Evolutionary conservation across 148 eudicot species (phyloP), one percentile per base, ranked within the genome.

Genomic region (Gaultheria prostrata): DNA sequence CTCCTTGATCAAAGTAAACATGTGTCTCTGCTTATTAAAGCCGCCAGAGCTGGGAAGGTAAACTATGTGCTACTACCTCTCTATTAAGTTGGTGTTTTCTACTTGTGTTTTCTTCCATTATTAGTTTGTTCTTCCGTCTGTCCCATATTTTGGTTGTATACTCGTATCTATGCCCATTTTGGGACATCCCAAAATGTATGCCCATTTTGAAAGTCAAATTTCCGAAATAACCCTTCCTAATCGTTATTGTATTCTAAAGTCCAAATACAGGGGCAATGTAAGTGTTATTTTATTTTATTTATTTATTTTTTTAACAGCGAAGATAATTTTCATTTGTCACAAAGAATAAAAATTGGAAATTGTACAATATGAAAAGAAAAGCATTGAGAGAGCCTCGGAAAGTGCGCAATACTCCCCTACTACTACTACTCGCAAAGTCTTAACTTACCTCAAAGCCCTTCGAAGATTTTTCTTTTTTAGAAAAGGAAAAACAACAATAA

Each of bases 31-130:
- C 90, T 97, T 76, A 93, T 93, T n/a, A 86, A 91, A 87, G 98
- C 98, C 71, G 92, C 99, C 33, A 87, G 84, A 90, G 93, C 94
- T 48, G 97, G 99, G 75, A 97, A 97, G 98, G 99, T 93, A 88
- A 84, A 65, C 39, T 67, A 17, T 76, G 8, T 6, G 67, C 74
- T 76, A 7, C 10, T 20, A 24, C 77, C 46, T 35, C 11, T 79
- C 33, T 39, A 65, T 80, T n/a, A n/a, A 80, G 24, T 21, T 2
- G 50, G 24, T n/a, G 13, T 21, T 14, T 7, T 61, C 2, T 48
- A 30, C 9, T 54, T n/a, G 26, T 28, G 8, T 33, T 15, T 13
- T 12, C 8, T 76, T 24, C 54, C 46, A 50, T 48, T 54, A 17
- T 18, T 54, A 59, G 3, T 59, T 6, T 59, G 21, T 59, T 6